Base-by-base conservation (phyloP, 106 monocot genomes). In the Dendrobium officinale region DNA sequence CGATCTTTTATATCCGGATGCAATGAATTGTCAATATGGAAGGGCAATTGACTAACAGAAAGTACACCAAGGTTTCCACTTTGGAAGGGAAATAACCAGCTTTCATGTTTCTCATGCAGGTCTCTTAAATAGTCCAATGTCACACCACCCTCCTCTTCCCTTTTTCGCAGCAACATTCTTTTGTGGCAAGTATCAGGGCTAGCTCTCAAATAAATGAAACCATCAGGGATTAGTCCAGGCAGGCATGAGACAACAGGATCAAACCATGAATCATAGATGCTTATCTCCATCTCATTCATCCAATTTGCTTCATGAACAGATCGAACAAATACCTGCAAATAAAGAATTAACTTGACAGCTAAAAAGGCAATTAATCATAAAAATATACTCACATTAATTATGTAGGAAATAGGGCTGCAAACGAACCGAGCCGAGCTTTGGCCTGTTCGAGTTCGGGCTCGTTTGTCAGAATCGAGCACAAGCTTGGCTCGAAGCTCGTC, bases 251-350 rank as follows among this genome's bases (percentile, higher is more conserved):
- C 93, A 64, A 99, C 95, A 33, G 95, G 99, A 79, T 99, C 99
- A 87, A 99, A 99, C 99, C 99, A 99, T 2, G 99, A 99, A 64
- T 99, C 99, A 72, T 99, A 99, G 55, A 99, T 99, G 86, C 95
- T 93, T 81, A 99, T 92, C 82, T 99, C 99, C 99, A 99, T 99
- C 80, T 95, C 92, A 78, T 91, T 93, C 95, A 99, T 99, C 98
- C 98, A 99, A 4, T 99, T 99, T 10, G 98, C 95, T 87, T 99
- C 98, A 84, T 99, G 91, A 78, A 99, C 95, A 56, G 99, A 95
- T 72, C 99, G 88, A 20, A 99, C 99, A 85, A 99, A 99, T 19
- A 99, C 99, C 99, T 99, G 78, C 0, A 18, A 58, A 31, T 47
- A 22, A 79, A n/a, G 26, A 27, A 47, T 22, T 24, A 55, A 11